Evolutionary conservation across 371 early-diverging fungal genomes (phyloP).

Genomic region (Mortierella sp.): DNA sequence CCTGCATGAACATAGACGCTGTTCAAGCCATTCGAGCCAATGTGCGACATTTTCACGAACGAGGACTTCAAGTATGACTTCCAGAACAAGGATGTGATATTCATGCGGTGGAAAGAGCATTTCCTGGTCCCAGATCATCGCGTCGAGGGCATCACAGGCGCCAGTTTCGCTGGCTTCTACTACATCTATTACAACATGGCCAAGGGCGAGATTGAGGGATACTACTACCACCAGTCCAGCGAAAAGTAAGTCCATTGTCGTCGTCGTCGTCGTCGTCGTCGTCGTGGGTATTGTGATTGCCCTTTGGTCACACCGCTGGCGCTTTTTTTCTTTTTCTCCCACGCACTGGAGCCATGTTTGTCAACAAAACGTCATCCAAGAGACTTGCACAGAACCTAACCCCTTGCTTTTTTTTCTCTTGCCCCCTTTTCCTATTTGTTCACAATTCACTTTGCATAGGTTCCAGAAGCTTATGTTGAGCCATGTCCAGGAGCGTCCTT

Average conservation of each 20-base stretch:
- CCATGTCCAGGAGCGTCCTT: conserved; percentile 73
- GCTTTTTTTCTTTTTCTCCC: not conserved
- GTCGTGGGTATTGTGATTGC: not conserved
- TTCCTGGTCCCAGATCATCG: conserved; percentile 96
- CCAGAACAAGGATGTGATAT: conserved; percentile 79
- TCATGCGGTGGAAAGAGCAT: conserved; percentile 98
- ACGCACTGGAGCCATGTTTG: not conserved
- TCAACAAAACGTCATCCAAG: not conserved
- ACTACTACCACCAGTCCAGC: conserved; percentile 79
- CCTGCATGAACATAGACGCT: conserved; percentile 39
- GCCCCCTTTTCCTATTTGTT: not conserved
- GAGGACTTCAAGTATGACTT: conserved; percentile 81
- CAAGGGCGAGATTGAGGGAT: conserved; percentile 86
- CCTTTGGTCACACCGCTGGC: not conserved
- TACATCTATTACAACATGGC: conserved; percentile 91
- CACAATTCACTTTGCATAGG: conserved; percentile 40
- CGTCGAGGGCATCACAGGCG: conserved; percentile 87
- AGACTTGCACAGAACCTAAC: not conserved
- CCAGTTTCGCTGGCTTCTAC: conserved; percentile 96
- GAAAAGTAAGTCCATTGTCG: conserved; percentile 32
- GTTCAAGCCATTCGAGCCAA: conserved; percentile 78
- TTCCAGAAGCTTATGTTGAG: conserved; percentile 86
- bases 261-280: too few relatives aligned
- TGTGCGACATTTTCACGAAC: conserved; percentile 73
- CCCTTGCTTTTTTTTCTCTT: not conserved